Base-by-base conservation (phyloP, 164 flowering plant genomes). In the Vitis riparia region DNA sequence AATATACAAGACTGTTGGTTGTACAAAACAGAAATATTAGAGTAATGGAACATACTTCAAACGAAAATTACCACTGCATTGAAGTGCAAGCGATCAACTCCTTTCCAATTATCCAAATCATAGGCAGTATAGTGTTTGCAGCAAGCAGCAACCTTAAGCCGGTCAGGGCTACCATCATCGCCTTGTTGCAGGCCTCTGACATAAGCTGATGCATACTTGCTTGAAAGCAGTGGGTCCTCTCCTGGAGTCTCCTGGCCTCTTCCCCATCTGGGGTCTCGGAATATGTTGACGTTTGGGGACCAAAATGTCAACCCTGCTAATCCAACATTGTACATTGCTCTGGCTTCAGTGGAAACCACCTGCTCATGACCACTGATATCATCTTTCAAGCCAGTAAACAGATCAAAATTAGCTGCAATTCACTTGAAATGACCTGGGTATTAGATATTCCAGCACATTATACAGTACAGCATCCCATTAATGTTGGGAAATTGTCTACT, bases 321-420 rank as follows among this genome's bases (percentile, higher is more conserved):
- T 27, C 99, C 98, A 65, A 89, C 94, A 77, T 96, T 96, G 91
- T 96, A 85, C 99, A 96, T 93, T 74, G 98, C 98, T 78, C 99
- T 82, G 8, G 99, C 99, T 77, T 95, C 99, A 0, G 90, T 93
- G 5, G 98, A 95, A 32, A 92, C 99, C 66, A 88, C 97, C 97
- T 92, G 6, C 73, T 93, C 98, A 80, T 92, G 19, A 19, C 19
- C 19, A 19, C 19, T 19, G 19, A 19, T 19, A 19, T 19, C 19
- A 19, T 19, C 19, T 19, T 19, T 19, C 19, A 19, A 19, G 19
- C 19, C 19, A 19, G 1, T 19, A 19, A 1, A 19, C 19, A 19
- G 19, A 19, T 19, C 19, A 19, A 19, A 19, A 19, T 19, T 19
- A 19, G 19, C 19, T 19, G 19, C 1, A 19, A 19, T 19, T 19